These are phyloP conservation scores for Phytophthora pistaciae DNA, from an alignment of 352 stramenopile genomes.

Conservation along the genomic window DNA sequence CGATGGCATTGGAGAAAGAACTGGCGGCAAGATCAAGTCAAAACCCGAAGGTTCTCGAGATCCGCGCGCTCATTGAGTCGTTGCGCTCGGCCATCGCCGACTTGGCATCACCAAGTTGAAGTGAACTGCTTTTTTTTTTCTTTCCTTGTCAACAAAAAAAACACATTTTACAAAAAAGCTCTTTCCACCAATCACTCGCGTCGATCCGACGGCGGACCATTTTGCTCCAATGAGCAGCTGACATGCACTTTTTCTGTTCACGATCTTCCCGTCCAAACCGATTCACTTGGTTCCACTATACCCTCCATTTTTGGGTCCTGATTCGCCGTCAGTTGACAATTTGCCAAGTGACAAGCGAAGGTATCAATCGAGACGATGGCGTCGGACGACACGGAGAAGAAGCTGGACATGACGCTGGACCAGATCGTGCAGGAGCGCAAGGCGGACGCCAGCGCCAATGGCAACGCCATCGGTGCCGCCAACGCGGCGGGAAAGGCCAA, in stretches of 20 bases:
- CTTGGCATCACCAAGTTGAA: slow-evolving; percentile 12
- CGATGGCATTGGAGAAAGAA: neutral
- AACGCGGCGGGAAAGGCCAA: slow-evolving; percentile 51
- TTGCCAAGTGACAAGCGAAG: slow-evolving; percentile 14
- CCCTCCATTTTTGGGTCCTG: neutral
- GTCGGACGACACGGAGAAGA: slow-evolving; percentile 66
- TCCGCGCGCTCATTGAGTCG: slow-evolving; percentile 47
- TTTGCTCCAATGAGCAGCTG: slow-evolving; percentile 21
- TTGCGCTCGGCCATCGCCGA: slow-evolving; percentile 33
- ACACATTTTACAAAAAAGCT: neutral
- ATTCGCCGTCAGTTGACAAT: slow-evolving; percentile 25
- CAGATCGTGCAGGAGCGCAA: slow-evolving; percentile 71
- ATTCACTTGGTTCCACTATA: slow-evolving; percentile 3
- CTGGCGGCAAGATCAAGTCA: neutral
- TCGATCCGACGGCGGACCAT: slow-evolving; percentile 24
- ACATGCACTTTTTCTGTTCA: neutral
- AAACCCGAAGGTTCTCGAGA: slow-evolving; percentile 49
- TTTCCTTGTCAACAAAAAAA: slow-evolving; percentile 4
- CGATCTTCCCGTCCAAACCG: slow-evolving; percentile 31
- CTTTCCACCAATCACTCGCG: neutral
- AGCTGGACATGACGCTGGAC: slow-evolving; percentile 78
- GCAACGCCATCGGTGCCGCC: slow-evolving; percentile 2
- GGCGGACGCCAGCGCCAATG: slow-evolving; percentile 21
- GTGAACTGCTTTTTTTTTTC: neutral
- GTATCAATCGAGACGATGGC: slow-evolving; percentile 25